Evolutionary conservation across 1,284 basidiomycete genomes (phyloP).

Genomic region (Meripilus lineatus): DNA sequence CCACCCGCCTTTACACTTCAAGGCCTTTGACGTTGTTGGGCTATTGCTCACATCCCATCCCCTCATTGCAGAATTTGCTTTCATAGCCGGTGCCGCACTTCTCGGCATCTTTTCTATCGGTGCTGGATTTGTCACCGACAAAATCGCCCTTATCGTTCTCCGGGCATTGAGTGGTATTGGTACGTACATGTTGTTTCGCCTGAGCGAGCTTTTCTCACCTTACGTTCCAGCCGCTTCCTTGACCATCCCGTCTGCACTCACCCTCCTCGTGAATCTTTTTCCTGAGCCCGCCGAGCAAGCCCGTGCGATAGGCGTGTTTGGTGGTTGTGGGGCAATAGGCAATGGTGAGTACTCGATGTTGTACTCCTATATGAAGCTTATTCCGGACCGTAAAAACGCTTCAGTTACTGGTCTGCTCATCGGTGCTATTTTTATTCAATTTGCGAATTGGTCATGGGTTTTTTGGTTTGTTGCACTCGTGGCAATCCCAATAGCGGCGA

Average conservation of each 20-base stretch:
- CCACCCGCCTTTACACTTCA: background rate
- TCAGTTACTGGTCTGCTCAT: slow-evolving; percentile 39
- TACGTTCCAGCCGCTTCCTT: slow-evolving; percentile 38
- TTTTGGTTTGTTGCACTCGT: slow-evolving; percentile 41
- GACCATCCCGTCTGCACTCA: slow-evolving; percentile 44
- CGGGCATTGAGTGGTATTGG: slow-evolving; percentile 39
- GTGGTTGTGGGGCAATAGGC: slow-evolving; percentile 39
- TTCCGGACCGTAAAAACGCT: slow-evolving; percentile 1
- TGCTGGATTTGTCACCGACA: slow-evolving; percentile 37
- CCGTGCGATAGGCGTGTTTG: slow-evolving; percentile 40
- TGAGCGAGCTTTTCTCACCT: background rate
- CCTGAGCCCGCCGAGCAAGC: slow-evolving; percentile 40
- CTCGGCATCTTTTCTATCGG: slow-evolving; percentile 35
- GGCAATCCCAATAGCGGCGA: slow-evolving; percentile 29
- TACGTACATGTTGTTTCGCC: slow-evolving; percentile 13
- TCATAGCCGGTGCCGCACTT: slow-evolving; percentile 28
- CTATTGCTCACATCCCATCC: background rate
- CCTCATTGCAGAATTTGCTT: slow-evolving; percentile 21
- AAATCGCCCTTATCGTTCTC: slow-evolving; percentile 38
- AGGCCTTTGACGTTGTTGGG: too few species aligned
- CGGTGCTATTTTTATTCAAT: slow-evolving; percentile 38
- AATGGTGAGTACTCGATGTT: slow-evolving; percentile 32
- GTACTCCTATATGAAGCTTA: background rate
- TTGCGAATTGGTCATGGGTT: slow-evolving; percentile 39
- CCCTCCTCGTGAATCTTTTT: slow-evolving; percentile 41